Percentiles rank a stretch among this genome's conserved stretches.
Evolutionary conservation across 441 rosid species (phyloP).

Genomic region (Kokia cookei): DNA sequence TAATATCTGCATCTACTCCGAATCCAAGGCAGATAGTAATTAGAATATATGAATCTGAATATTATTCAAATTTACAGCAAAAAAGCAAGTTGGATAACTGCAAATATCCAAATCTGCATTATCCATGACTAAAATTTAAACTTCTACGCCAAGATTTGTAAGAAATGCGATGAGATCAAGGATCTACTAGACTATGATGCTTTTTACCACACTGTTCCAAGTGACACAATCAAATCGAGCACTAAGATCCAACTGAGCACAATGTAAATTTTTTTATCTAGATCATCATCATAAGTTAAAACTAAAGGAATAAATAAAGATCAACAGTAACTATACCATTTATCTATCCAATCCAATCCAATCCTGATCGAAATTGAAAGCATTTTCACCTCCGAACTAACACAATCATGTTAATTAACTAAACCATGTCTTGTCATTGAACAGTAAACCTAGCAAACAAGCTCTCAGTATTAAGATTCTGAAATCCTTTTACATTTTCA

Average conservation of each 20-base stretch:
- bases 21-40: too few species aligned
- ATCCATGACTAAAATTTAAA: too few species aligned
- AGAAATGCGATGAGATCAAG: background rate
- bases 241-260: background rate
- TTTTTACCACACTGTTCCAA: background rate
- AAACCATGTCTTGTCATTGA: background rate
- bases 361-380: background rate
- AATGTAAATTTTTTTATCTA: background rate
- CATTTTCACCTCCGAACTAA: background rate
- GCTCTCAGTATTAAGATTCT: background rate
- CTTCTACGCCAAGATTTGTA: background rate
- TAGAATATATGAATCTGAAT: too few species aligned
- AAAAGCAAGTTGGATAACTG: too few species aligned
- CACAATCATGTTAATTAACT: background rate
- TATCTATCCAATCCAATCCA: background rate
- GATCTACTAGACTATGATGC: background rate
- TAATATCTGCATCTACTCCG: too few species aligned
- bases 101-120: too few species aligned
- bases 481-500: background rate
- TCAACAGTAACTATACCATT: background rate
- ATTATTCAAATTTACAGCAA: too few species aligned
- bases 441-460: background rate
- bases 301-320: background rate
- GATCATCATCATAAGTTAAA: background rate
- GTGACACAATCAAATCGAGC: background rate